Base-by-base conservation (phyloP, 768 basidiomycete species). In the Boletus subcaerulescens region DNA sequence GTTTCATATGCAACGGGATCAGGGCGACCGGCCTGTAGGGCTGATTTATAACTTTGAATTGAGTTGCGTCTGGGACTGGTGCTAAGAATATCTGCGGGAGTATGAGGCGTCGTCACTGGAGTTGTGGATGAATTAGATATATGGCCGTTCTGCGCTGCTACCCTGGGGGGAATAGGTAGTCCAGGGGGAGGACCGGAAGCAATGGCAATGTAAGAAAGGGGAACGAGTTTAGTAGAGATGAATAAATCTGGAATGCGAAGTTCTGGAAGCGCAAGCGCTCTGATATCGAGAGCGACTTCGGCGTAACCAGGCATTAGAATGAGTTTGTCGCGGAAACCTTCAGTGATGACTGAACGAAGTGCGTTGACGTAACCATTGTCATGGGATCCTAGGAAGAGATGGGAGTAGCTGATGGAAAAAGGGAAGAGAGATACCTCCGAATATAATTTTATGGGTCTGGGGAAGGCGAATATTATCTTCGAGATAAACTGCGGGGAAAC, bases 341-440 rank as follows among this genome's bases (percentile, higher is more conserved):
- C 79, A 42, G 86, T 87, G 50, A 85, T 80, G 48, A 84, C 79
- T 18, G 84, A 82, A 45, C 80, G 79, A 50, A 89, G 78, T 53
- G 75, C 77, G 24, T 81, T 78, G 48, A 80, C 77, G 71, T 89
- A 89, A 60, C 87, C 86, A 71, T 82, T 83, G 71, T 89, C 87
- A 65, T 89, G 87, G 63, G 83, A 84, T 58, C 85, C 86, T 87
- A 58, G 42, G 31, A 51, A 44, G 31, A 3, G 33, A 43, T 59
- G 10, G n/a, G 26, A 12, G 55, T 18, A 52, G 29, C 38, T 17
- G 48, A 55, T 32, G 26, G 49, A 57, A 36, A 11, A 42, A 47
- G 46, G 49, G 24, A 56, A 49, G 44, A n/a, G 39, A 24, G 66
- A 53, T 56, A 80, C 87, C 87, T 64, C 84, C 86, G 61, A 89